Evolutionary conservation across 2,329 filamentous ascomycete genomes (phyloP), one percentile per base, ranked within the genome.

Genomic region (Corniculantispora saksenae): DNA sequence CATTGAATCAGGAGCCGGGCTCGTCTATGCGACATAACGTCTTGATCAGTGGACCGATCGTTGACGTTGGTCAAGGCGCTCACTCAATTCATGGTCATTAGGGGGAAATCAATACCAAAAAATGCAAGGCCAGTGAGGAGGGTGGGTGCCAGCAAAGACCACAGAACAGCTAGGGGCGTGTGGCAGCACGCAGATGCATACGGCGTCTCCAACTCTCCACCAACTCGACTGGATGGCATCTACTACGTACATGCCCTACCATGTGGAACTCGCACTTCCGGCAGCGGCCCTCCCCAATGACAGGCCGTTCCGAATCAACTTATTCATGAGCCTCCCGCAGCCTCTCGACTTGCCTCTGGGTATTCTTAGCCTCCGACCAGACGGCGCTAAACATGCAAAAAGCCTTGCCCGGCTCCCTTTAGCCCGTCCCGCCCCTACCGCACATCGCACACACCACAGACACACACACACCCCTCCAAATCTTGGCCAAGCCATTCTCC

Each of bases 21-120:
- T 61, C 58, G 58, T 61, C 58, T 61, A 61, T 29, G 58, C n/a
- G 45, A 60, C 32, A 53, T 53, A 32, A 13, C 38, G 58, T 61
- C 47, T 61, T 40, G 58, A 53, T 61, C 47, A 61, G 47, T 53
- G 58, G 58, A 61, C 50, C 58, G 29, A 32, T 32, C 32, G 32
- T 32, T 32, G 32, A 32, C 32, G 32, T 32, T 32, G 32, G 32
- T 32, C 32, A 32, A 32, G 32, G 32, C 21, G 15, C 10, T n/a
- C 13, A 23, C 45, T 59, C 32, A 32, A 32, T 32, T n/a, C 12
- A 21, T 4, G 23, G 13, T 10, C 15, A 21, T 15, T 43, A 13
- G 17, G 17, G 12, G 38, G 17, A 3, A 43, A 43, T 43, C 17
- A 43, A 43, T 3, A 25, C 21, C 23, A 17, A 50, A 27, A 4